Evolutionary conservation across 768 basidiomycete species (phyloP).

Genomic region (Lactifluus echinatus): DNA sequence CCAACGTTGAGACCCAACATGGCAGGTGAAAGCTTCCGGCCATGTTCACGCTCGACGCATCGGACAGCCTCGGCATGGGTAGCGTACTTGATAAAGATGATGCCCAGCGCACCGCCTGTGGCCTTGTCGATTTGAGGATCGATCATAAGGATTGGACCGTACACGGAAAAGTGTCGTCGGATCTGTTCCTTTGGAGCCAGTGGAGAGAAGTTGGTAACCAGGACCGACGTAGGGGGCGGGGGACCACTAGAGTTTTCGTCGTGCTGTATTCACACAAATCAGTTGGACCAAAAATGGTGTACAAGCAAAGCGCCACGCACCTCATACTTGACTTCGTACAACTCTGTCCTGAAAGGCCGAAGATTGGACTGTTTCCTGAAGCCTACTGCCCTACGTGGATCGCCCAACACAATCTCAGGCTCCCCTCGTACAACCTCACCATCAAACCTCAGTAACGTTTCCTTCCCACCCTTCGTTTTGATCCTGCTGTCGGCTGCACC

Average conservation of each 20-base stretch:
- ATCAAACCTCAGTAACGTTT: slow-evolving; percentile 42
- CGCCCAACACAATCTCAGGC: slow-evolving; percentile 34
- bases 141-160: slow-evolving; percentile 57
- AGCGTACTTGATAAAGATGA: slow-evolving; percentile 63
- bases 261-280: slow-evolving; percentile 39
- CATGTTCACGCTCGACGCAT: slow-evolving; percentile 61
- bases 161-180: slow-evolving; percentile 50
- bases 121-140: slow-evolving; percentile 72
- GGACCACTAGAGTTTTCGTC: slow-evolving; percentile 64
- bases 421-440: slow-evolving; percentile 46
- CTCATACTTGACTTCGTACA: slow-evolving; percentile 47
- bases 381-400: slow-evolving; percentile 46
- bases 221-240: slow-evolving; percentile 65
- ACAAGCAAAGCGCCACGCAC: slow-evolving; percentile 30
- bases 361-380: slow-evolving; percentile 24
- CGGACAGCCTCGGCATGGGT: slow-evolving; percentile 58
- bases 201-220: slow-evolving; percentile 63
- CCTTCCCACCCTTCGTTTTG: slow-evolving; percentile 56
- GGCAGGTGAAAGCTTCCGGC: slow-evolving; percentile 45
- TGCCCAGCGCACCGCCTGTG: slow-evolving; percentile 77
- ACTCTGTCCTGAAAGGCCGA: slow-evolving; percentile 31
- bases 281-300: slow-evolving; percentile 1
- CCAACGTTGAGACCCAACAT: slow-evolving; percentile 28
- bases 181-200: slow-evolving; percentile 61
- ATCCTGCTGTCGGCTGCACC: slow-evolving; percentile 35